These are phyloP conservation scores for Firmiana major DNA, from an alignment of 345 rosid species.

Conservation along the genomic window DNA sequence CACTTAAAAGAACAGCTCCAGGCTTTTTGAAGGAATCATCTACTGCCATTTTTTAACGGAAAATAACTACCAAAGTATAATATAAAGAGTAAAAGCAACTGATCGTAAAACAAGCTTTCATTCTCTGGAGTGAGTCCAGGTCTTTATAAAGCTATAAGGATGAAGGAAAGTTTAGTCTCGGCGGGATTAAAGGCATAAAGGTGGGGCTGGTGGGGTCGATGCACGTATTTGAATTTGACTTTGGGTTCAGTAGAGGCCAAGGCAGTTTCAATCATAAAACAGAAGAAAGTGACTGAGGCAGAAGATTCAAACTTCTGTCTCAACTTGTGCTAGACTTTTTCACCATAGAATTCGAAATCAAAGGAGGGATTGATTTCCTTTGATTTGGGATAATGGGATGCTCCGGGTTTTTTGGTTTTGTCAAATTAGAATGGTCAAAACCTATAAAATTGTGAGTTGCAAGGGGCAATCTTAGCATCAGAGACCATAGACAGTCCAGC, in stretches of 20 bases:
- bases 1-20: conserved; percentile 88
- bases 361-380: conserved; percentile 5
- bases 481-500: not conserved
- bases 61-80: not conserved
- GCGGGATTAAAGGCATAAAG: conserved; percentile 62
- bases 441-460: not conserved
- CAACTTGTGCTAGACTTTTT: not conserved
- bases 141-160: not conserved
- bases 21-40: conserved; percentile 81
- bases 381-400: conserved; percentile 6
- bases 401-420: not conserved
- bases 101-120: not conserved
- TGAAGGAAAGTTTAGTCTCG: not conserved
- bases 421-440: not conserved
- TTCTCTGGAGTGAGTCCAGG: not conserved
- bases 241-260: not conserved
- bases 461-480: too few species aligned
- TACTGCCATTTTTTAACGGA: conserved; percentile 24
- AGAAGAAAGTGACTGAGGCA: not conserved
- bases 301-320: conserved; percentile 21
- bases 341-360: not conserved
- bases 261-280: not conserved
- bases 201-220: conserved; percentile 39
- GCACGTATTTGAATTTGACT: conserved; percentile 32
- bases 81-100: not conserved